phyloP scores from a whole-genome alignment of 2,329 filamentous ascomycete genomes.

The Penicillium sp. region DNA sequence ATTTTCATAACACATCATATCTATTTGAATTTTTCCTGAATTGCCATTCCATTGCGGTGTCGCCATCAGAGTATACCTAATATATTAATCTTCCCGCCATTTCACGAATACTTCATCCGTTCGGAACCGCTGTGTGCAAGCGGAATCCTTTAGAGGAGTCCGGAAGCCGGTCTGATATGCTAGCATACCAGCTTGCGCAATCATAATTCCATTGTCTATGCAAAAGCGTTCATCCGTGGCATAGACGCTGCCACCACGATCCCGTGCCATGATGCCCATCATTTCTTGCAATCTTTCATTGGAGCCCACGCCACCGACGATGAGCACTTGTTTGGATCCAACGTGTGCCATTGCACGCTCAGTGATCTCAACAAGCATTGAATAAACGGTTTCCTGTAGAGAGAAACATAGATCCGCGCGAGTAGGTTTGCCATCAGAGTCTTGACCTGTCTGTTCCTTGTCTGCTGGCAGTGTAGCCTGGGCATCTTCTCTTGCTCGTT shows the following conservation, averaged over 20 bases:
- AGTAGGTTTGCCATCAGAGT: conserved; percentile 58
- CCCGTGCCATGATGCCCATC: conserved; percentile 95
- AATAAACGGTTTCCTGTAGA: conserved; percentile 91
- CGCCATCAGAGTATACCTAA: background rate
- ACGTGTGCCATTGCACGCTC: conserved; percentile 99
- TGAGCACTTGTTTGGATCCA: conserved; percentile 84
- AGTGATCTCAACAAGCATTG: conserved; percentile 98
- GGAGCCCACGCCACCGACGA: conserved; percentile 94
- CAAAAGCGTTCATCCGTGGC: conserved; percentile 97
- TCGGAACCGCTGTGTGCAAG: conserved; percentile 81
- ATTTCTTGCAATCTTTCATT: conserved; percentile 95
- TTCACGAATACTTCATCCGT: conserved; percentile 81
- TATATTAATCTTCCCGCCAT: conserved; percentile 62
- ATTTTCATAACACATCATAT: conserved; percentile 25
- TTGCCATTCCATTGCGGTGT: background rate
- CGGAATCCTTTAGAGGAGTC: conserved; percentile 78
- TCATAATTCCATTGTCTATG: conserved; percentile 99
- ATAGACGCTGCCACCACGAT: conserved; percentile 86
- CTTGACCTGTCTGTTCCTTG: conserved; percentile 26
- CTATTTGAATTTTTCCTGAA: background rate
- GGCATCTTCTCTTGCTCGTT: conserved; percentile 54
- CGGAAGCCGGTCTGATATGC: conserved; percentile 80
- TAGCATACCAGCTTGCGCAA: conserved; percentile 90
- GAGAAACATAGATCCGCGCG: conserved; percentile 89
- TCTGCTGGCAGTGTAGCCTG: conserved; percentile 27